phyloP scores from a whole-genome alignment of 2,329 filamentous ascomycete genomes.

The Scytalidium sp. region DNA sequence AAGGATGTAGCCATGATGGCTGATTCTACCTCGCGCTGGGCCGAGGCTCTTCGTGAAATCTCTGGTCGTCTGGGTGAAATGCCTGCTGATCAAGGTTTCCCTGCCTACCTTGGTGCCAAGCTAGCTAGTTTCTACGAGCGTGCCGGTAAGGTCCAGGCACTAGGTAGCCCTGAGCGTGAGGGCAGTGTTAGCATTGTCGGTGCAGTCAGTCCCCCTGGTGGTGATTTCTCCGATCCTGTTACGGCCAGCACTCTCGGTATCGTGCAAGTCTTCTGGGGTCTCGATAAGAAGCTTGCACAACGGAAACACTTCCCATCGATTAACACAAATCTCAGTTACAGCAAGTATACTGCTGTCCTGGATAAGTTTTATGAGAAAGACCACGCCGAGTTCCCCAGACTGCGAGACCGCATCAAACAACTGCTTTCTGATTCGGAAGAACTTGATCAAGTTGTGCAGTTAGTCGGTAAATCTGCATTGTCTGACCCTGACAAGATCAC shows the following conservation, averaged over 20 bases:
- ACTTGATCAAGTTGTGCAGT: conserved; percentile 95
- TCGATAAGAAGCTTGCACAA: conserved; percentile 99
- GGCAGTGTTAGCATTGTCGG: conserved; percentile 98
- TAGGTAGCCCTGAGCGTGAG: conserved; percentile 84
- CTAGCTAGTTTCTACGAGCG: conserved; percentile 99
- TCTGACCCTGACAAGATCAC: conserved; percentile 99
- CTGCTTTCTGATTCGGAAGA: conserved; percentile 94
- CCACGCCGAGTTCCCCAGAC: conserved; percentile 87
- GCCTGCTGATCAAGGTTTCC: conserved; percentile 99
- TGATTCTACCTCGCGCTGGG: conserved; percentile 96
- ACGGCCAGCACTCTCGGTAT: conserved; percentile 92
- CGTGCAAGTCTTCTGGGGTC: conserved; percentile 99
- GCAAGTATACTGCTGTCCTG: conserved; percentile 86
- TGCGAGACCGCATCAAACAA: conserved; percentile 91
- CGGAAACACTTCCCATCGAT: conserved; percentile 99
- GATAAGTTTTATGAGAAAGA: conserved; percentile 95
- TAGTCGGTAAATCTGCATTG: conserved; percentile 94
- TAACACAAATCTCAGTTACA: conserved; percentile 93
- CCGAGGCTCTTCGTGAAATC: conserved; percentile 96
- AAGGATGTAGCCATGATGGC: conserved; percentile 99
- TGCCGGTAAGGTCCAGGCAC: conserved; percentile 79
- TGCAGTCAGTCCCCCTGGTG: conserved; percentile 93
- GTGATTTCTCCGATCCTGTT: conserved; percentile 98
- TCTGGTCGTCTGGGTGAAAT: conserved; percentile 99
- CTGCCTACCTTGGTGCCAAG: conserved; percentile 94